Percentiles rank a stretch among this genome's conserved stretches.
phyloP scores from a whole-genome alignment of 495 filamentous ascomycete species.

The Aspergillus nanangensis region DNA sequence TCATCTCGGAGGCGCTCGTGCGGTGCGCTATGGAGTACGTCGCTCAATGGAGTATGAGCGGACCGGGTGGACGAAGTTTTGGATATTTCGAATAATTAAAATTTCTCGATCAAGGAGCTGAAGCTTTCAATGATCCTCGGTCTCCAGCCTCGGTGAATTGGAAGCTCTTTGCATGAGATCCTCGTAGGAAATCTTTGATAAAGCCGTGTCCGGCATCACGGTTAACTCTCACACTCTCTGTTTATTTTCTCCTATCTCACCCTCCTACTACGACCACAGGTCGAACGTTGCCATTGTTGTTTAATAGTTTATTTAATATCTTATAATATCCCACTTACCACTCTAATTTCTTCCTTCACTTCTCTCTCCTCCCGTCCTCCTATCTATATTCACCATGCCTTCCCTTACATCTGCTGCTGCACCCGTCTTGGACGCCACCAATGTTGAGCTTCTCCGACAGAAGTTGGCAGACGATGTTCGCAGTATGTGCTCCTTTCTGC shows the following conservation, averaged over 20 bases:
- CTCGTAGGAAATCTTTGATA: not conserved
- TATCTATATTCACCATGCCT: constrained; percentile 6
- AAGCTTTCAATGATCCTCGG: not conserved
- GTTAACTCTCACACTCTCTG: not conserved
- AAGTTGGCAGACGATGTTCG: constrained; percentile 15
- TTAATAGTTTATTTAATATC: not conserved
- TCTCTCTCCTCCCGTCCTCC: not conserved
- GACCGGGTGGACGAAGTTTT: not conserved
- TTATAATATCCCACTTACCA: not conserved
- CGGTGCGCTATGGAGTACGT: constrained; percentile 1
- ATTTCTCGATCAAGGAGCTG: not conserved
- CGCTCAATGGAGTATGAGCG: not conserved
- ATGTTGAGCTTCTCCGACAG: constrained; percentile 12
- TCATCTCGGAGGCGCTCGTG: not conserved
- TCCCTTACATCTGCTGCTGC: constrained; percentile 2
- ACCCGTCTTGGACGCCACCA: constrained; percentile 6
- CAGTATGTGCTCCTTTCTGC: not conserved
- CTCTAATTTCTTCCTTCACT: not conserved
- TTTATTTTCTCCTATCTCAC: not conserved
- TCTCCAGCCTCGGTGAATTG: not conserved
- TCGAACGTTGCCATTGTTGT: too few relatives aligned
- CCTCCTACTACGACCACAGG: too few relatives aligned
- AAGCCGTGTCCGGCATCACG: not conserved
- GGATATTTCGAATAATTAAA: not conserved
- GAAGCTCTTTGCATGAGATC: not conserved